Evolutionary conservation across 495 filamentous ascomycete species (phyloP).

Genomic region (Penicillium arizonense): DNA sequence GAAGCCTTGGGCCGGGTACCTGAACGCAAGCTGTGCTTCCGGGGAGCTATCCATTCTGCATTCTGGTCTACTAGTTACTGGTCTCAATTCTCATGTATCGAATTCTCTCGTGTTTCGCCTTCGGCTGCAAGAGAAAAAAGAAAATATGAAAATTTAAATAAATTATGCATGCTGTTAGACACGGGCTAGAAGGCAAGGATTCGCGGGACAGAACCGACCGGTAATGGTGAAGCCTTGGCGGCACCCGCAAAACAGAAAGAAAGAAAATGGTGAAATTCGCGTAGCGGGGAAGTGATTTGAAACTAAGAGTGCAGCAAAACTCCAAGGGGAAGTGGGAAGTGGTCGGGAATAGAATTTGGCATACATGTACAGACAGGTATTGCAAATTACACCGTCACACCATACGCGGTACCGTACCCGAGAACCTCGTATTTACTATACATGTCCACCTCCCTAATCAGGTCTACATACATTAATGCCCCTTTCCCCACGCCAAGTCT

Average conservation of each 20-base stretch:
- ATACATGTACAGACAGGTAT: not conserved
- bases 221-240: conserved; percentile 8
- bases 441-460: too few species aligned
- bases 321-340: not conserved
- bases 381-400: conserved; percentile 3
- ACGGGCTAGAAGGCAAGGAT: conserved; percentile 1
- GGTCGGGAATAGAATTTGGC: not conserved
- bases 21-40: not conserved
- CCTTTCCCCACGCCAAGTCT: conserved; percentile 5
- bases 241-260: not conserved
- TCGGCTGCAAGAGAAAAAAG: not conserved
- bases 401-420: not conserved
- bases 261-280: not conserved
- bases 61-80: not conserved
- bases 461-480: too few species aligned
- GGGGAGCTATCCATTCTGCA: not conserved
- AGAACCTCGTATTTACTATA: too few species aligned
- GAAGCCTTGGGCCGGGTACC: not conserved
- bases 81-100: not conserved
- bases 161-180: conserved; percentile 7
- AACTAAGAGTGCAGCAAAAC: not conserved
- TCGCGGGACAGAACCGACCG: conserved; percentile 7
- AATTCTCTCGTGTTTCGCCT: not conserved
- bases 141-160: not conserved
- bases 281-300: not conserved